These are phyloP conservation scores for Parastagonospora nodorum DNA, from an alignment of 2,329 filamentous ascomycete species.

Conservation along the genomic window DNA sequence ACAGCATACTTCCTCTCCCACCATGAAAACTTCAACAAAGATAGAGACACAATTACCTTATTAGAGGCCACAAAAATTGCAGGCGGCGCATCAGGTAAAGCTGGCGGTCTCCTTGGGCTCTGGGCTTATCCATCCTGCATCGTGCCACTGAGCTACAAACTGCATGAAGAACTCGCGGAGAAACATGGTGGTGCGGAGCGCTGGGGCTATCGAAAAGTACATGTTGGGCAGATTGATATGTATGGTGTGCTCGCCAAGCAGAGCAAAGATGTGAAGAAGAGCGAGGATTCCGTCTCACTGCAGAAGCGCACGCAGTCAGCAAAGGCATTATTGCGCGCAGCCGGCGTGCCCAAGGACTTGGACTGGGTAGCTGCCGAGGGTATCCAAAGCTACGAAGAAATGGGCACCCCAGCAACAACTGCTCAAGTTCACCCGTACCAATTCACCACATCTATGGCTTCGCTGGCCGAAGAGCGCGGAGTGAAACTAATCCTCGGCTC, in stretches of 20 bases:
- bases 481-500: conserved; percentile 67
- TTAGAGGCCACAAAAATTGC: conserved; percentile 86
- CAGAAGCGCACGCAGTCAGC: conserved; percentile 61
- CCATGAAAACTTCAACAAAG: conserved; percentile 78
- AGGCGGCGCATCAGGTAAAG: conserved; percentile 92
- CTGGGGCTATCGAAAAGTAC: conserved; percentile 86
- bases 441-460: conserved; percentile 84
- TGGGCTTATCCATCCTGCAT: conserved; percentile 90
- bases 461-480: conserved; percentile 68
- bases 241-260: conserved; percentile 47
- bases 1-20: conserved; percentile 90
- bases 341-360: conserved; percentile 73
- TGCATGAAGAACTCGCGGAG: conserved; percentile 83
- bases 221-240: conserved; percentile 70
- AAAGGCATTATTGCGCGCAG: conserved; percentile 57
- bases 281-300: conserved; percentile 55
- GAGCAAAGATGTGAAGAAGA: conserved; percentile 30
- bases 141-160: conserved; percentile 81
- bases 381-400: conserved; percentile 74
- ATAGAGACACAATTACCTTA: conserved; percentile 78
- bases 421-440: conserved; percentile 92
- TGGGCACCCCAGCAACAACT: conserved; percentile 81
- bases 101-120: conserved; percentile 83
- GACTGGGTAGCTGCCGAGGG: conserved; percentile 79
- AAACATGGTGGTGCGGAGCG: conserved; percentile 76